Percentiles rank a stretch among this genome's conserved stretches.
Conservation (phyloP, 2,329 filamentous ascomycete genomes). For the Didymosphaeria variabile region DNA sequence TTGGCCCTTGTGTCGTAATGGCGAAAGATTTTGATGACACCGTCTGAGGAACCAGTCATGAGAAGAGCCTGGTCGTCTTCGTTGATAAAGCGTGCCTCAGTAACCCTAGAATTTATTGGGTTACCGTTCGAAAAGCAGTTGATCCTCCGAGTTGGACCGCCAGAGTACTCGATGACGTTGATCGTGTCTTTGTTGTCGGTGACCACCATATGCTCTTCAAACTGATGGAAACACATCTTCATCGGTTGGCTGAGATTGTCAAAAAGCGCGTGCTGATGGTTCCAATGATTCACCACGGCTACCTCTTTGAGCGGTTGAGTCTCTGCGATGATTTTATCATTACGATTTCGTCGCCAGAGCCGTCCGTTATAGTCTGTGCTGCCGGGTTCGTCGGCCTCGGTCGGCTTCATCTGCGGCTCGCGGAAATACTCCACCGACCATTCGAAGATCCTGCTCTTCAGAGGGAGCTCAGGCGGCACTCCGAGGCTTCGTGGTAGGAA, state of each 20-base stretch:
- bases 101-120: constrained; percentile 88
- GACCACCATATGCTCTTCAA: constrained; percentile 93
- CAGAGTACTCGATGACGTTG: constrained; percentile 80
- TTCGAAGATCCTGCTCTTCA: constrained; percentile 85
- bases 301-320: constrained; percentile 93
- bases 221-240: constrained; percentile 97
- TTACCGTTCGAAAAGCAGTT: constrained; percentile 95
- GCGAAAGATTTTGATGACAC: constrained; percentile 90
- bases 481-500: constrained; percentile 71
- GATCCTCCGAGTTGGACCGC: constrained; percentile 68
- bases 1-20: constrained; percentile 82
- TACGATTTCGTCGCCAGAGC: constrained; percentile 89
- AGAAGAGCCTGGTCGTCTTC: constrained; percentile 96
- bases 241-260: constrained; percentile 89
- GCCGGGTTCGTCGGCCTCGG: constrained; percentile 93
- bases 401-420: constrained; percentile 97
- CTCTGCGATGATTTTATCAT: constrained; percentile 89
- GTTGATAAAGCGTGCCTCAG: constrained; percentile 96
- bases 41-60: constrained; percentile 94
- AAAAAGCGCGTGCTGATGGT: constrained; percentile 80
- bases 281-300: constrained; percentile 87
- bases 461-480: constrained; percentile 71
- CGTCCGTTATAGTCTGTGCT: constrained; percentile 96
- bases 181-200: constrained; percentile 93
- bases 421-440: constrained; percentile 98